Percentiles rank a stretch among this genome's conserved stretches.
These are phyloP conservation scores for Lactarius hengduanensis DNA, from an alignment of 768 basidiomycete genomes.

Conservation along the genomic window DNA sequence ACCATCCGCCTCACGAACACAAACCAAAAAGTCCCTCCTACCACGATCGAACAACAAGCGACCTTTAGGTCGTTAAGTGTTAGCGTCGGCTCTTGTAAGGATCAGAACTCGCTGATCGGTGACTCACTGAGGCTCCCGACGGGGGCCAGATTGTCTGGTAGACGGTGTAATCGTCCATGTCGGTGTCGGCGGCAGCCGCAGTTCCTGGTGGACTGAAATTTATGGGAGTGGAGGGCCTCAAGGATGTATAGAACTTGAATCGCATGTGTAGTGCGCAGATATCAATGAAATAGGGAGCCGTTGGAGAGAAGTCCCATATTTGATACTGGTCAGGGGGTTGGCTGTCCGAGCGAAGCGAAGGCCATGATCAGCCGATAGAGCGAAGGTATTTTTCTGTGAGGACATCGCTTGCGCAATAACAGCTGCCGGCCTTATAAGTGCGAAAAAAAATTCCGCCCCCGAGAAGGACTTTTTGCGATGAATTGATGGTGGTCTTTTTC, in stretches of 20 bases:
- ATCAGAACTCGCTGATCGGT: not conserved
- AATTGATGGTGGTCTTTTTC: not conserved
- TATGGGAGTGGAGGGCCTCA: slow-evolving; percentile 45
- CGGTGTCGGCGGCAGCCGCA: slow-evolving; percentile 60
- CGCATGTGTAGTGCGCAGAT: no score
- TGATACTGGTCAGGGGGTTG: no score
- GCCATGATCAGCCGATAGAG: slow-evolving; percentile 32
- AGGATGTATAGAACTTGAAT: slow-evolving; percentile 30
- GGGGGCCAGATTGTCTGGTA: slow-evolving; percentile 68
- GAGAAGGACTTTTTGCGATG: not conserved
- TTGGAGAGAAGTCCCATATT: no score
- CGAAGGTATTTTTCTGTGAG: not conserved
- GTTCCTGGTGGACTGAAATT: slow-evolving; percentile 59
- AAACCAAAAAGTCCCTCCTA: slow-evolving; percentile 29
- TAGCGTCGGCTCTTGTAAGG: slow-evolving; percentile 54
- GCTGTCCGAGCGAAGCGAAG: slow-evolving; percentile 38
- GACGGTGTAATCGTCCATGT: slow-evolving; percentile 50
- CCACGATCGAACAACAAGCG: slow-evolving; percentile 47
- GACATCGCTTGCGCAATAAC: not conserved
- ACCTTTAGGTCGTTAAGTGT: slow-evolving; percentile 67
- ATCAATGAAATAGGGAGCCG: no score
- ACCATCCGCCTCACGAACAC: not conserved
- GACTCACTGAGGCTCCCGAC: slow-evolving; percentile 61
- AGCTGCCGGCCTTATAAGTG: not conserved
- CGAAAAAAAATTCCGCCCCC: not conserved